Base-by-base conservation (phyloP, 1,284 basidiomycete genomes). In the Trametes pubescens region DNA sequence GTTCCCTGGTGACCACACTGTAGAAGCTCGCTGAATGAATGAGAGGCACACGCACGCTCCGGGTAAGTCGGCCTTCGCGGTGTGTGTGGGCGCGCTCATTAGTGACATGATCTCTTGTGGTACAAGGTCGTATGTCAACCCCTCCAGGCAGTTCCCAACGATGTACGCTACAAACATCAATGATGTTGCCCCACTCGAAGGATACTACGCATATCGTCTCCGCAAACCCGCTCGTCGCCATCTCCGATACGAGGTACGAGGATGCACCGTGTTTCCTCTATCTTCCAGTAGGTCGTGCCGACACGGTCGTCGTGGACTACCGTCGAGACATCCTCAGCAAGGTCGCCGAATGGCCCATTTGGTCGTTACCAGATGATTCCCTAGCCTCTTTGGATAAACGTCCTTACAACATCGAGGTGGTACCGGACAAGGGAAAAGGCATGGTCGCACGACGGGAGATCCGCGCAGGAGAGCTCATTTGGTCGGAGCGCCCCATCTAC, bases 381-480 rank as follows among this genome's bases (percentile, higher is more conserved):
- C 14, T 16, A 13, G 18, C 40, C 14, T 16, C 48, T 18, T n/a
- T 29, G 8, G 46, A 29, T 34, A n/a, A 37, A 9, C 11, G 52
- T 2, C 29, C 22, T 0, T 49, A 35, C 26, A 26, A 9, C 43
- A 24, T 58, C 37, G 16, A 37, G 37, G 35, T 47, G 2, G 29
- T 58, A 1, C 64, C 62, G 7, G 64, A 64, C 18, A 69, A 69
- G 40, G 72, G 70, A 6, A 21, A 54, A 21, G 73, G 69, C 26
- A 61, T 73, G 34, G 62, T 74, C 58, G 68, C 68, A 14, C 69
- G 63, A 14, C 63, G 69, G 32, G 58, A 49, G 14, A 69, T 72
- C 51, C 61, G 62, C 48, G 51, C 53, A 18, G 73, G 71, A 32
- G 71, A 72, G 38, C 65, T 72, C 13, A 53, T 70, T 38, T 43